Evolutionary conservation across 2,329 filamentous ascomycete species (phyloP), one percentile per base, ranked within the genome.

Genomic region (Alternaria viburni): DNA sequence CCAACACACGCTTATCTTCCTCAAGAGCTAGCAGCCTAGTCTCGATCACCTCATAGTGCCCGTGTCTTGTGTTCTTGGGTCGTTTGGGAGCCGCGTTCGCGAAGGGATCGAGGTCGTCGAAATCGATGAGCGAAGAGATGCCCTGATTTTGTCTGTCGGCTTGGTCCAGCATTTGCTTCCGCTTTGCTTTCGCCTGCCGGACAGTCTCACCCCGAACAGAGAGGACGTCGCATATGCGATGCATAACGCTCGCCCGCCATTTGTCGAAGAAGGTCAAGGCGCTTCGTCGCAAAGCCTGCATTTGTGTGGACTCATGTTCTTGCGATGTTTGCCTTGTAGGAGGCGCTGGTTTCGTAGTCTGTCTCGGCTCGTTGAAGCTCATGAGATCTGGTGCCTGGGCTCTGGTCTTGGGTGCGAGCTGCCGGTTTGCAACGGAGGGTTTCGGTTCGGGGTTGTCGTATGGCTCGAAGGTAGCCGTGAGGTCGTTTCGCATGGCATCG

Each of bases 211-310:
- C 70, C 19, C 71, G 56, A 10, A 77, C 72, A 23, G 68, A 69
- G 28, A 85, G 74, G 47, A 93, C 87, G 66, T 96, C 90, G 26
- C 88, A 87, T 28, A 96, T 82, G 15, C 93, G 88, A 64, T 88
- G 86, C 59, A 92, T 82, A 7, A 97, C 87, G 9, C 84, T 83
- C 5, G 87, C 84, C 69, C 92, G 88, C 94, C 95, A 98, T 70
- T 93, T 90, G 62, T 91, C 88, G 75, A 94, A 96, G 76, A 90
- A 89, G 2, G 86, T 82, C 4, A 96, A 77, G 0, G 89, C 85
- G 60, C 91, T 89, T 66, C 87, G 88, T 80, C 89, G 93, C 72
- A 93, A 80, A 71, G 91, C 90, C 59, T 85, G 81, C 73, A 91
- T 85, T 56, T 83, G 81, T 6, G 81, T 80, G 1, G 78, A 79